These are phyloP conservation scores for Aotearoamyces nothofagi DNA, from an alignment of 2,329 filamentous ascomycete species.

Conservation along the genomic window DNA sequence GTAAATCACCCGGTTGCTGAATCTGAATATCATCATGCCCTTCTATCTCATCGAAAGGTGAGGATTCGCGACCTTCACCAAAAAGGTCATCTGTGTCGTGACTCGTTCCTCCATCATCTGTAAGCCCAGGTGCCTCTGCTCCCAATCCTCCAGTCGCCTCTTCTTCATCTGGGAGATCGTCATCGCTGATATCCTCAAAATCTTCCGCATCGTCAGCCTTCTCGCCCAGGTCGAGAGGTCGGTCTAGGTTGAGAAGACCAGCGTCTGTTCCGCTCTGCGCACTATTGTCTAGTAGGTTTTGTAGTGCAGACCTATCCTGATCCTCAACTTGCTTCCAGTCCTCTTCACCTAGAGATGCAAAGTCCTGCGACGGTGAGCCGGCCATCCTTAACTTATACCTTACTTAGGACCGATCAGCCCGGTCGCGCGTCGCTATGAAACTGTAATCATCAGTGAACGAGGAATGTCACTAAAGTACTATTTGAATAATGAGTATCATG, in stretches of 20 bases:
- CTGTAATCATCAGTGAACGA: too few species aligned
- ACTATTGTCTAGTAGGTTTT: slow-evolving; percentile 27
- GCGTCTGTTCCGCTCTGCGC: slow-evolving; percentile 23
- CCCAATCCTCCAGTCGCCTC: slow-evolving; percentile 21
- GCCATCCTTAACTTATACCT: too few species aligned
- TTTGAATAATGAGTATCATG: too few species aligned
- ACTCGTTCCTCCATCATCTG: slow-evolving; percentile 43
- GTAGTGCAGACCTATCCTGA: slow-evolving; percentile 32
- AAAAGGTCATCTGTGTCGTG: slow-evolving; percentile 52
- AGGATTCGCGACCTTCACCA: slow-evolving; percentile 33
- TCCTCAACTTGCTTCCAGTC: slow-evolving; percentile 29
- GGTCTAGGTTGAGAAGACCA: slow-evolving; percentile 25
- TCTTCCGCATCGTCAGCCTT: slow-evolving; percentile 91
- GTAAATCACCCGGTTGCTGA: slow-evolving; percentile 11
- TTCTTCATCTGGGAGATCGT: slow-evolving; percentile 75
- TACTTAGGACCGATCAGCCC: too few species aligned
- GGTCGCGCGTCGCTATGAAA: too few species aligned
- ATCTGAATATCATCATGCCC: slow-evolving; percentile 15
- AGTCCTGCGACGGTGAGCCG: too few species aligned
- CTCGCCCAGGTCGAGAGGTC: slow-evolving; percentile 45
- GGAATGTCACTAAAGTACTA: too few species aligned
- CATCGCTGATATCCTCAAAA: slow-evolving; percentile 81
- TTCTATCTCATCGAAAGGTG: slow-evolving; percentile 14
- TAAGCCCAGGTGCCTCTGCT: slow-evolving; percentile 15
- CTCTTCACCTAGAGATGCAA: background rate